These are phyloP conservation scores for Chaetomiaceae sp. DNA, from an alignment of 2,329 filamentous ascomycete species.

Conservation along the genomic window DNA sequence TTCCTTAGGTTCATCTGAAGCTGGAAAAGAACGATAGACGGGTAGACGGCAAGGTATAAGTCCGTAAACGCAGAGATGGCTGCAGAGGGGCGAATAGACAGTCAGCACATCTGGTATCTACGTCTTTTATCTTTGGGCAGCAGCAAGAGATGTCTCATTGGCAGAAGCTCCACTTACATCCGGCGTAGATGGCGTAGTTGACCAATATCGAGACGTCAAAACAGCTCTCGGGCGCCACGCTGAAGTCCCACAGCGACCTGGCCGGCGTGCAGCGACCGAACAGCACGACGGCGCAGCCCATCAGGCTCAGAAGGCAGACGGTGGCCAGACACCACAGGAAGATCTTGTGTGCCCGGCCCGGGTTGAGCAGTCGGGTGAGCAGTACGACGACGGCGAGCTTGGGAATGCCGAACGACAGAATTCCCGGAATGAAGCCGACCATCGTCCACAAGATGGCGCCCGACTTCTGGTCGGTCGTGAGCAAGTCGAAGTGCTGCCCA, in stretches of 20 bases:
- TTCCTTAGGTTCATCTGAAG: conserved; percentile 35
- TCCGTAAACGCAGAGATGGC: conserved; percentile 21
- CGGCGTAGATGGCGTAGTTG: conserved; percentile 28
- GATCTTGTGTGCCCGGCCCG: conserved; percentile 11
- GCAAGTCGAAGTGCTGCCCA: conserved; percentile 32
- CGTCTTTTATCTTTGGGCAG: no score
- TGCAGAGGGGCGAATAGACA: conserved; percentile 24
- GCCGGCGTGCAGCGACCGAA: conserved; percentile 38
- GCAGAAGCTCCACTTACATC: conserved; percentile 8
- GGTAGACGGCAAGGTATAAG: conserved; percentile 38
- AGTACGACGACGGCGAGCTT: conserved; percentile 38
- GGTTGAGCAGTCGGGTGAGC: conserved; percentile 34
- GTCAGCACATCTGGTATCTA: no score
- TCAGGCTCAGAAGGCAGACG: conserved; percentile 27
- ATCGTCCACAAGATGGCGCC: conserved; percentile 31
- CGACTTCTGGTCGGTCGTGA: conserved; percentile 27
- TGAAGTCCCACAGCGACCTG: conserved; percentile 34
- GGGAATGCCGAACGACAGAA: conserved; percentile 35
- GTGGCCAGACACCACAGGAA: conserved; percentile 32
- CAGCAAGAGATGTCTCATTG: no score
- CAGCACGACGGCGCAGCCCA: conserved; percentile 34
- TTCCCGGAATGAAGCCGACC: conserved; percentile 32
- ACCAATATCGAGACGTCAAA: conserved; percentile 28
- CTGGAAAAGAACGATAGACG: conserved; percentile 31
- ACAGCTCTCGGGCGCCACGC: conserved; percentile 15